Conservation (phyloP, 192 early-diverging fungal genomes). For the Funneliformis geosporum region DNA sequence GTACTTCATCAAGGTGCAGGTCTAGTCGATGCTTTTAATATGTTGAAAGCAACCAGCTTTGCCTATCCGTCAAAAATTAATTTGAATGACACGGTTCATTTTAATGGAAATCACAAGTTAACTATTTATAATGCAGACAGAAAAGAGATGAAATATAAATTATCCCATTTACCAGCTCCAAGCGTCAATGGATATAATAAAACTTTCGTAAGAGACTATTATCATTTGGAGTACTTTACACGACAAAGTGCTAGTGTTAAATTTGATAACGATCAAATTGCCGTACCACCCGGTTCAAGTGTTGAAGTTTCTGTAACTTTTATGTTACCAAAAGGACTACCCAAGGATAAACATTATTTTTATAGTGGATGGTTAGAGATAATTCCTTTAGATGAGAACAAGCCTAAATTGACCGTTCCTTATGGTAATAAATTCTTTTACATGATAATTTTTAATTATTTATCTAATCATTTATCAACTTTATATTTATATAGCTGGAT, state of each 20-base stretch:
- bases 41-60: slow-evolving; percentile 23
- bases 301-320: slow-evolving; percentile 44
- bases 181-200: too few species aligned
- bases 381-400: slow-evolving; percentile 26
- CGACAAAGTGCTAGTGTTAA: too few species aligned
- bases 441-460: not conserved
- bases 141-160: not conserved
- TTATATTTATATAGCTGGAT: not conserved
- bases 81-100: slow-evolving; percentile 30
- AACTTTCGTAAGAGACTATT: too few species aligned
- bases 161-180: not conserved
- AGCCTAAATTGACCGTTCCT: not conserved
- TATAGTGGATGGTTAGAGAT: slow-evolving; percentile 54
- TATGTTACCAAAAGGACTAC: slow-evolving; percentile 36
- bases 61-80: slow-evolving; percentile 34
- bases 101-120: not conserved
- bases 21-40: slow-evolving; percentile 34
- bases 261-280: slow-evolving; percentile 33
- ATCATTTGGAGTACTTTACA: too few species aligned
- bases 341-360: slow-evolving; percentile 39
- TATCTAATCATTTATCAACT: not conserved
- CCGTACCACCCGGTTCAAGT: slow-evolving; percentile 34
- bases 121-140: not conserved
- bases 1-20: slow-evolving; percentile 38
- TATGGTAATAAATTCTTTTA: not conserved